Evolutionary conservation across 768 basidiomycete species (phyloP), one percentile per base, ranked within the genome.

Genomic region (Lactifluus piperatus): DNA sequence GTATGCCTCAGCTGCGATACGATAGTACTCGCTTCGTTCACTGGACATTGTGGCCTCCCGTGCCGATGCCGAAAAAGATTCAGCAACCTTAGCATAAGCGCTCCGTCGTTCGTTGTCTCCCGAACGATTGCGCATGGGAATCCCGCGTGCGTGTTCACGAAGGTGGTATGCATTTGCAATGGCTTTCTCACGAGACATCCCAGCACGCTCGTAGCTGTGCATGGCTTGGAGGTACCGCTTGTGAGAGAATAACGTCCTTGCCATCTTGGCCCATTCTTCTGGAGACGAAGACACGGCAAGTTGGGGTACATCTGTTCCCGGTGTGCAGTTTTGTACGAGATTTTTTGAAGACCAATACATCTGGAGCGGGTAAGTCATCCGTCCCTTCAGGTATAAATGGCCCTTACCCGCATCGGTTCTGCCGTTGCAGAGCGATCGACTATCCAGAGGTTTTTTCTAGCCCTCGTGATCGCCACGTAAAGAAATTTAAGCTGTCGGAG

Each of bases 361-460:
- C 85, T 86, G 54, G 16, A 52, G 51, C 49, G 27, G 18, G 11
- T 61, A 3, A 32, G 39, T 5, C 26, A 14, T 2, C 20, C 22
- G 9, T 27, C 30, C 5, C 22, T 7, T 0, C 20, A 4, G 29
- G 20, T 4, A 43, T 27, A 13, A 18, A 48, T 26, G 4, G 22
- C 5, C 13, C 77, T 48, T 51, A 85, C 85, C 63, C 77, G 73
- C 79, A 86, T 83, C 2, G 84, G 79, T 48, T 81, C 78, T n/a
- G 78, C 72, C 48, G 75, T 80, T 4, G 74, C 70, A 0, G 85
- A 85, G 27, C 73, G 74, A 67, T 86, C 85, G 6, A 78, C 78
- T n/a, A 86, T 79, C 83, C 85, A 84, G 10, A 85, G 63, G 51
- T 84, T 83, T 50, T 82, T 83, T 50, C 82, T 76, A 0, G 85